Evolutionary conservation across 352 stramenopile species (phyloP).

Genomic region (Globisporangium orthogonon): DNA sequence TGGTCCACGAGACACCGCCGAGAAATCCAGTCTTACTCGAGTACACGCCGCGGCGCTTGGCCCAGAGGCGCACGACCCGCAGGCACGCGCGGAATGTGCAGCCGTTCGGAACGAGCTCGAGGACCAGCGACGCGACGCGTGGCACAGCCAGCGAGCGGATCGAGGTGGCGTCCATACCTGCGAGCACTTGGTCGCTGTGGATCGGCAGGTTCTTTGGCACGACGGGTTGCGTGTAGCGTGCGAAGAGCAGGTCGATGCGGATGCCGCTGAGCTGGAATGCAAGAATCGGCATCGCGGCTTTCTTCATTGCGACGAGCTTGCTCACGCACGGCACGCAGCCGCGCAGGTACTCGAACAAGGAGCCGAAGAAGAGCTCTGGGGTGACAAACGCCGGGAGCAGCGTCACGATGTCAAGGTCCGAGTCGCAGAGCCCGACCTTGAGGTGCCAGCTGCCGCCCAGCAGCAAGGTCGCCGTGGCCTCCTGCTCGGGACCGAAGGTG

Average conservation of each 20-base stretch:
- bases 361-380: constrained; percentile 58
- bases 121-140: constrained; percentile 65
- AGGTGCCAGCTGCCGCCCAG: constrained; percentile 79
- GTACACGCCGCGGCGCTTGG: constrained; percentile 67
- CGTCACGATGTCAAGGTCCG: constrained; percentile 74
- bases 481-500: constrained; percentile 31
- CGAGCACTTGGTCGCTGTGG: constrained; percentile 67
- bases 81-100: constrained; percentile 62
- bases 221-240: constrained; percentile 49
- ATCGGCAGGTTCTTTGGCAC: constrained; percentile 76
- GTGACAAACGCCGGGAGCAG: constrained; percentile 62
- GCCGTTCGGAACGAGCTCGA: constrained; percentile 77
- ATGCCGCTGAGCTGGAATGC: constrained; percentile 66
- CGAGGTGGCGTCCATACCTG: constrained; percentile 65
- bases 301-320: constrained; percentile 67
- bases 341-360: constrained; percentile 46
- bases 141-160: constrained; percentile 77
- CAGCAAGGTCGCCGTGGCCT: constrained; percentile 52
- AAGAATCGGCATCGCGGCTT: constrained; percentile 66
- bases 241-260: constrained; percentile 73
- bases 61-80: constrained; percentile 73
- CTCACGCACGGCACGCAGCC: constrained; percentile 23
- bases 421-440: constrained; percentile 69
- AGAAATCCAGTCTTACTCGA: constrained; percentile 83
- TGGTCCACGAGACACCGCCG: constrained; percentile 79